Evolutionary conservation across 208 protist species (phyloP).

Genomic region (Leishmania amazonensis): DNA sequence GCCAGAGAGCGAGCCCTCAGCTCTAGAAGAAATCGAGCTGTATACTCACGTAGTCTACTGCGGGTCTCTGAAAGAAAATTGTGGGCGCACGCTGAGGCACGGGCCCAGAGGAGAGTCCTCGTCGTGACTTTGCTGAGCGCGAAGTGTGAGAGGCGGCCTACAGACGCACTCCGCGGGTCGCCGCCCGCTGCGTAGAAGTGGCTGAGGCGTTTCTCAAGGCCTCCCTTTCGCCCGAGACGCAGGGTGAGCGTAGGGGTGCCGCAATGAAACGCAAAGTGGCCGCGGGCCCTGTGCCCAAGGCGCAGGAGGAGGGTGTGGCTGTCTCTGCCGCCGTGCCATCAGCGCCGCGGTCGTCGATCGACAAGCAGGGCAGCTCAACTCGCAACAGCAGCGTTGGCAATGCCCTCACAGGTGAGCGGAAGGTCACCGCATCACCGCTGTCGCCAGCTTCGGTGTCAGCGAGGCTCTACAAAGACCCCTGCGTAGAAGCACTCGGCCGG

Average conservation of each 20-base stretch:
- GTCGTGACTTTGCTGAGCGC: background rate
- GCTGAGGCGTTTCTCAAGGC: background rate
- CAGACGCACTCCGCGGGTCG: background rate
- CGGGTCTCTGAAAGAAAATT: background rate
- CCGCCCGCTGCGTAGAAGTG: background rate
- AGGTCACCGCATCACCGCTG: background rate
- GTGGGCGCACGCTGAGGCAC: background rate
- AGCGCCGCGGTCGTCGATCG: background rate
- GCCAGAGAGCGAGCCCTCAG: background rate
- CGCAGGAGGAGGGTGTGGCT: background rate
- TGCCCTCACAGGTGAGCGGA: background rate
- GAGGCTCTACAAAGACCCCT: conserved; percentile 2
- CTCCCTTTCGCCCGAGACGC: background rate
- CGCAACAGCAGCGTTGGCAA: background rate
- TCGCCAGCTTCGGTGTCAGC: background rate
- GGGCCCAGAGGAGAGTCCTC: background rate
- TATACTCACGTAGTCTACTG: too few species aligned
- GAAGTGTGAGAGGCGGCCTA: background rate
- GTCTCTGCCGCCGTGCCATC: background rate
- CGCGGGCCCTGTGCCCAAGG: background rate
- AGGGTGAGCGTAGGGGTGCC: background rate
- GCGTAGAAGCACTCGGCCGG: background rate
- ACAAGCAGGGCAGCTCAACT: background rate
- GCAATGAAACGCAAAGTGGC: background rate
- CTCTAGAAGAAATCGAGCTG: background rate